Base-by-base conservation (phyloP, 768 basidiomycete species). In the Xerocomellus amylosporus region DNA sequence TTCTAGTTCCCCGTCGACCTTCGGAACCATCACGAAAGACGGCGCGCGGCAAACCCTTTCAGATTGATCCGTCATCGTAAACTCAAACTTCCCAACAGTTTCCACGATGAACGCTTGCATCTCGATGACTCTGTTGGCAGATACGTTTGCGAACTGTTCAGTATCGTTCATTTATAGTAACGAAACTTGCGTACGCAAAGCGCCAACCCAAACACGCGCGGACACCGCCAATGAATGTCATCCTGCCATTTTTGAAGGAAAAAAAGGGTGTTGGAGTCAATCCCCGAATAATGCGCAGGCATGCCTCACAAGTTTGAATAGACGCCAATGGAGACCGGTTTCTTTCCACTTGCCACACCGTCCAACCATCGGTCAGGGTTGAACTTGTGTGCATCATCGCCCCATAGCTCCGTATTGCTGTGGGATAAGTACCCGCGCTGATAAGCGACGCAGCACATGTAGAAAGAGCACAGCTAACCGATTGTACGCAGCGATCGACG, bases 21-120 rank as follows among this genome's bases (percentile, higher is more conserved):
- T 72, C n/a, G 75, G 75, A 28, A 60, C 47, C 73, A 76, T 72
- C 30, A 73, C 56, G 6, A 60, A 10, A 24, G 67, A 65, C 19
- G 65, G 56, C 36, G 68, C 69, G 20, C 72, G 63, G 14, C 64
- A 48, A 34, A 78, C 53, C 34, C 51, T 63, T 39, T 66, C 59
- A 20, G 62, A 53, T 20, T 60, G 64, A 5, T 70, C 66, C 17
- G 71, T 72, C 51, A 64, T 61, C 39, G 61, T 55, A 56, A 85
- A 80, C 58, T 84, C 78, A 59, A 86, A 83, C 58, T 79, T 74
- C 33, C 74, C 66, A 38, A 85, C 53, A 20, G 83, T 70, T 60
- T 84, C 82, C 22, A 79, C 75, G n/a, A 85, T 61, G 66, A 87
- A 83, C 0, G 77, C 74, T 57, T 86, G 84, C 15, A 85, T 63